These are phyloP conservation scores for Phaeodactylum tricornutum DNA, from an alignment of 108 stramenopile species.

Conservation along the genomic window DNA sequence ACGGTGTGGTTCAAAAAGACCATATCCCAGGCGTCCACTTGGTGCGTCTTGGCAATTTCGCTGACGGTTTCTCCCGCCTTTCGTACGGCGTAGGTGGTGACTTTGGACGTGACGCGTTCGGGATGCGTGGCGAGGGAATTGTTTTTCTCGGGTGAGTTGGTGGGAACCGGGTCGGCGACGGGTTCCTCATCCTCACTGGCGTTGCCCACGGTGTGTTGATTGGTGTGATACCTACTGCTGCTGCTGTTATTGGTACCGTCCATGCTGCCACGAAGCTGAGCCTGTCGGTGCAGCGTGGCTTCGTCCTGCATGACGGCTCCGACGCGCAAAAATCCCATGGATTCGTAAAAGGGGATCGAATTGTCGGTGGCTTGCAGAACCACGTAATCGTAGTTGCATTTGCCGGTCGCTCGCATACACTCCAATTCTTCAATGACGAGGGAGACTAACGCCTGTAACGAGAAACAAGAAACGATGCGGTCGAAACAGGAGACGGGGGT, in stretches of 20 bases:
- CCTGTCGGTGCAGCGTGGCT: not conserved
- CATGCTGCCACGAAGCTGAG: not conserved
- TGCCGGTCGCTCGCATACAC: conserved; percentile 29
- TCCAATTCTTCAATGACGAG: conserved; percentile 78
- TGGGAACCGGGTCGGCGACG: conserved; percentile 11
- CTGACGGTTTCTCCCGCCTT: conserved; percentile 46
- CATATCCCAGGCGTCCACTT: conserved; percentile 68
- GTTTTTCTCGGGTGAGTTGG: conserved; percentile 16
- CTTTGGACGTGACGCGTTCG: conserved; percentile 32
- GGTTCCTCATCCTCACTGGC: not conserved
- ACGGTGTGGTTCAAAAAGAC: conserved; percentile 64
- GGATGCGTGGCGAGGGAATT: not conserved
- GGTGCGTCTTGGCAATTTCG: conserved; percentile 51
- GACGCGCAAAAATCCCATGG: conserved; percentile 77
- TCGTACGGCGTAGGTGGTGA: conserved; percentile 27
- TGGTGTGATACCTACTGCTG: not conserved
- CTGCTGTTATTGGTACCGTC: conserved; percentile 2
- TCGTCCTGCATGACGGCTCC: conserved; percentile 39
- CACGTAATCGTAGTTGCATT: conserved; percentile 76
- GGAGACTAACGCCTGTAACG: conserved; percentile 35
- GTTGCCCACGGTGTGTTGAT: not conserved
- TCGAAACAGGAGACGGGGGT: not conserved
- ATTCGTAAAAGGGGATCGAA: conserved; percentile 86
- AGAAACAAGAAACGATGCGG: too few species aligned
- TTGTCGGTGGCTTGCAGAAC: conserved; percentile 86